These are phyloP conservation scores for Baorangia bicolor DNA, from an alignment of 768 basidiomycete genomes.

Conservation along the genomic window DNA sequence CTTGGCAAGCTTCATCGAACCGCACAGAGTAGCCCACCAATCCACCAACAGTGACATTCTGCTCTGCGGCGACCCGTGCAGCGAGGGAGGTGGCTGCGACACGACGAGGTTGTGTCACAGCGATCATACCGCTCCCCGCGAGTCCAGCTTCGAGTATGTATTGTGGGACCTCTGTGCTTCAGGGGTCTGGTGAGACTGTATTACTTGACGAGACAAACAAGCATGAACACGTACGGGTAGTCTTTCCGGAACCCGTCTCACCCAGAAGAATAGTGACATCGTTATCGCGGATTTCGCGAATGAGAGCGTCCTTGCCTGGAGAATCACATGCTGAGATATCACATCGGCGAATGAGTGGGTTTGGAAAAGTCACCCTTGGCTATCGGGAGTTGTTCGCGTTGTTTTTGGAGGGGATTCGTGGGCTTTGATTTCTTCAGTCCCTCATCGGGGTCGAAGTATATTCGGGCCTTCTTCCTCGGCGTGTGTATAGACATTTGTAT, in stretches of 20 bases:
- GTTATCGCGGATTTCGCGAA: slow-evolving; percentile 70
- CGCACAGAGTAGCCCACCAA: slow-evolving; percentile 94
- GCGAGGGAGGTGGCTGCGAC: slow-evolving; percentile 98
- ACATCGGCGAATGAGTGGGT: not conserved
- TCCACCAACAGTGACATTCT: slow-evolving; percentile 65
- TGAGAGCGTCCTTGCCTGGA: slow-evolving; percentile 71
- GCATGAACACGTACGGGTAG: slow-evolving; percentile 75
- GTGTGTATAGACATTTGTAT: slow-evolving; percentile 21
- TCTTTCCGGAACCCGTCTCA: slow-evolving; percentile 98
- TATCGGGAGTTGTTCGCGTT: slow-evolving; percentile 73
- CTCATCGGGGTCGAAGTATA: slow-evolving; percentile 22
- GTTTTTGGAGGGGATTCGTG: slow-evolving; percentile 49
- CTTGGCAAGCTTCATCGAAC: slow-evolving; percentile 79
- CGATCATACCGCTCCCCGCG: slow-evolving; percentile 71
- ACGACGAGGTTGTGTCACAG: slow-evolving; percentile 91
- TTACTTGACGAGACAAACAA: not conserved
- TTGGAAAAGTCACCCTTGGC: slow-evolving; percentile 52
- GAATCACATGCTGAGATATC: not conserved
- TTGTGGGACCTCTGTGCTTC: slow-evolving; percentile 86
- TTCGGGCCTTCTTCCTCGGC: slow-evolving; percentile 29
- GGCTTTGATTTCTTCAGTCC: slow-evolving; percentile 8
- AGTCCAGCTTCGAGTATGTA: slow-evolving; percentile 86
- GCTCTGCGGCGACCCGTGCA: slow-evolving; percentile 83
- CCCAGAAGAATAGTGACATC: slow-evolving; percentile 89
- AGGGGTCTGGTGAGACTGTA: slow-evolving; percentile 22